phyloP scores from a whole-genome alignment of 306 rosid species.

The Sechiopsis laciniata region DNA sequence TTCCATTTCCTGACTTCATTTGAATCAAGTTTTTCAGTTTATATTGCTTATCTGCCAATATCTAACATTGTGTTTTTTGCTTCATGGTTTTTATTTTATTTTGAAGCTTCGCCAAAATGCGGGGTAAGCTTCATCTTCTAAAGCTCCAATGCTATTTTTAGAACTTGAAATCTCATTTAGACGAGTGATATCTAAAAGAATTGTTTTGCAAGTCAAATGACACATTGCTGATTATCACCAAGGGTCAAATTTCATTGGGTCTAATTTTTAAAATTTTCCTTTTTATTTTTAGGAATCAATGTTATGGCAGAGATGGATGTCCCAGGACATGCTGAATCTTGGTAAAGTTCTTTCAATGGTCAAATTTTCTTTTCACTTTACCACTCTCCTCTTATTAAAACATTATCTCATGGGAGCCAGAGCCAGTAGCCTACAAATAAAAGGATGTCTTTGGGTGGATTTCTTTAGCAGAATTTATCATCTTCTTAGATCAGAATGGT shows the following conservation, averaged over 20 bases:
- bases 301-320: conserved; percentile 93
- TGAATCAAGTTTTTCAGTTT: neutral
- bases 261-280: neutral
- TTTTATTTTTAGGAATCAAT: conserved; percentile 58
- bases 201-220: neutral
- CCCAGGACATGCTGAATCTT: conserved; percentile 93
- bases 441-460: neutral
- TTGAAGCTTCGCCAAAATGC: conserved; percentile 76
- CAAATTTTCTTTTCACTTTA: conserved; percentile 12
- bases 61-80: conserved; percentile 39
- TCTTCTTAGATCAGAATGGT: neutral
- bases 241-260: no score
- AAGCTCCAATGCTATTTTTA: neutral
- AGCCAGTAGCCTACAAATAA: neutral
- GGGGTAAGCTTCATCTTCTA: conserved; percentile 51
- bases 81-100: conserved; percentile 22
- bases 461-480: neutral
- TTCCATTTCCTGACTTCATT: neutral
- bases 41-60: conserved; percentile 27
- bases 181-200: neutral
- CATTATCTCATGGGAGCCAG: neutral
- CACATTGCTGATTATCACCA: no score
- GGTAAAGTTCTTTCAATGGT: conserved; percentile 42
- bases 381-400: neutral
- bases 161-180: neutral